Evolutionary conservation across 371 early-diverging fungal genomes (phyloP), one percentile per base, ranked within the genome.

Genomic region (Mortierella polycephala): DNA sequence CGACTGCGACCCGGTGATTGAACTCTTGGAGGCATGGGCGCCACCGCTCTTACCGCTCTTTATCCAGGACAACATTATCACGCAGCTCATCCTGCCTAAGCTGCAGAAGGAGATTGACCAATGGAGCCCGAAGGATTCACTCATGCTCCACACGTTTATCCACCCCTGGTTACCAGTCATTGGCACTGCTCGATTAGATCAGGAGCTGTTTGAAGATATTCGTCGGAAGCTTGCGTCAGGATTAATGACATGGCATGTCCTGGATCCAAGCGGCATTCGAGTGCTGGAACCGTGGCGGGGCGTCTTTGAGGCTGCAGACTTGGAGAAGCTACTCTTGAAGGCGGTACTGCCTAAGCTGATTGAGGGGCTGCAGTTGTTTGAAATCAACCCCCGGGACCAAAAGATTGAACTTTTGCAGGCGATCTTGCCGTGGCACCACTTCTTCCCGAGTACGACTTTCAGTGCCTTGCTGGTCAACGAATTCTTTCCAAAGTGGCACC

Each of bases 141-240:
- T 86, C n/a, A 86, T 88, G 86, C 82, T 93, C 2, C 93, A 94
- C 67, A 85, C 86, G 0, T 95, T 93, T 93, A 74, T 94, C n/a
- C 93, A 92, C 74, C 95, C 95, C 1, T 96, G 96, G 96, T 82
- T 95, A 14, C 92, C 93, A 1, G 71, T 90, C n/a, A 66, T 95
- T 7, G 87, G 83, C 42, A 84, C 84, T 23, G 86, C 87, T 65
- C 79, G 83, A 42, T 67, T 94, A 42, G 83, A 87, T 7, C 72
- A 77, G 16, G 87, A 85, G 12, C 58, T 95, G 2, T 86, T 83
- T 64, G 87, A 87, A 7, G 81, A 81, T 21, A 85, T 94, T 42
- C 89, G 92, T 21, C 88, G 89, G 56, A 92, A 92, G 64, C 71
- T 94, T 42, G 79, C 85, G 0, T 74, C 87, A 12, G 81, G 82